Percentiles rank a stretch among this genome's conserved stretches.
These are phyloP conservation scores for Peltaster fructicola DNA, from an alignment of 2,329 filamentous ascomycete genomes.

Conservation along the genomic window DNA sequence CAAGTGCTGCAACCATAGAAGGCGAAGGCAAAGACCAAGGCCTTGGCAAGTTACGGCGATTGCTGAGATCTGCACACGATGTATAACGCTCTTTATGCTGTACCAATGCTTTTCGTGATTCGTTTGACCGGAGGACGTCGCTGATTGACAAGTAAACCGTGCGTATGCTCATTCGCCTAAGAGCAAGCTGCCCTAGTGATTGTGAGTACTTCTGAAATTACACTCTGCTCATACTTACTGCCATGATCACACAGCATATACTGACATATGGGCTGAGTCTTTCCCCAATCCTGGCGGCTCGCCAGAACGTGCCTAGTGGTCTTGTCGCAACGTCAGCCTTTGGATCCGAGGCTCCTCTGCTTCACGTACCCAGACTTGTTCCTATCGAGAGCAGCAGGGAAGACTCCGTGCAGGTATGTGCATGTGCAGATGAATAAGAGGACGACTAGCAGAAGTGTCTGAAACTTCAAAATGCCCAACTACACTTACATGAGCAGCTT, in stretches of 20 bases:
- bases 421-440: conserved; percentile 92
- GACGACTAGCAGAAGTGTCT: conserved; percentile 84
- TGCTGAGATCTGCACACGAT: too few species aligned
- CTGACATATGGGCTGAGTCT: conserved; percentile 88
- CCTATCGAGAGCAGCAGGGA: conserved; percentile 75
- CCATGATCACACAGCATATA: conserved; percentile 85
- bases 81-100: too few species aligned
- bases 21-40: too few species aligned
- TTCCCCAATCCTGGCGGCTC: conserved; percentile 83
- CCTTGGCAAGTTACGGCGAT: too few species aligned
- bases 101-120: too few species aligned
- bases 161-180: conserved; percentile 10
- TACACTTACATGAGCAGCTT: too few species aligned
- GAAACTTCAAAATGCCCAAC: conserved; percentile 98
- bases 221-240: conserved; percentile 50
- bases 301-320: conserved; percentile 73
- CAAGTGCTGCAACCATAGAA: background rate
- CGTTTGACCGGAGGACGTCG: too few species aligned
- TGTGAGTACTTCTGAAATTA: too few species aligned
- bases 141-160: too few species aligned
- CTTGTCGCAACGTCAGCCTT: conserved; percentile 1
- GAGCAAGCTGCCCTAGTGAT: conserved; percentile 13
- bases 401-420: conserved; percentile 79
- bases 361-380: conserved; percentile 68
- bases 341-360: background rate